Conservation (phyloP, 2,329 filamentous ascomycete genomes). For the Fusarium cyanostomum region DNA sequence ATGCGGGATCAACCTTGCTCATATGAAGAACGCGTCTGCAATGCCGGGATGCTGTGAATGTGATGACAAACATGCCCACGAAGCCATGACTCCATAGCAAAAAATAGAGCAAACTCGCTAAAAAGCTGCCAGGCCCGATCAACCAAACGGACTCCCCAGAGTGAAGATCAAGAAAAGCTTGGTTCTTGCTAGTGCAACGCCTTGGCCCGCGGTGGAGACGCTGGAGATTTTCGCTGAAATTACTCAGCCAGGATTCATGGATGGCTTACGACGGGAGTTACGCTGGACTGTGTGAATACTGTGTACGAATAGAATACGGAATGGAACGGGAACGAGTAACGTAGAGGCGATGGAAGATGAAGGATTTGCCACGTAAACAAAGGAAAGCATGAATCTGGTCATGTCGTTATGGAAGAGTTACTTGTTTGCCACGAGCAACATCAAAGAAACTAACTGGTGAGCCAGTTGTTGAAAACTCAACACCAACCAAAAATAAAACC, state of each 20-base stretch:
- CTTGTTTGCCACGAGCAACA: background rate
- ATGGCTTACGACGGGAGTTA: background rate
- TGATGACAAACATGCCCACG: slow-evolving; percentile 8
- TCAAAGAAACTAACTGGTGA: background rate
- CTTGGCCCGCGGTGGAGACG: slow-evolving; percentile 30
- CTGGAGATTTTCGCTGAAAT: slow-evolving; percentile 34
- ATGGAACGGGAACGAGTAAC: background rate
- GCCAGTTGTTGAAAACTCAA: background rate
- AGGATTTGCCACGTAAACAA: slow-evolving; percentile 14
- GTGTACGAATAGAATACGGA: slow-evolving; percentile 1
- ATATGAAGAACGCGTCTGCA: slow-evolving; percentile 19
- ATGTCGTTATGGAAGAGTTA: background rate
- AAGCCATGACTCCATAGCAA: background rate
- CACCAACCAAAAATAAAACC: background rate
- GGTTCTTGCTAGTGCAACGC: slow-evolving; percentile 35
- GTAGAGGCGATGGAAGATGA: slow-evolving; percentile 21
- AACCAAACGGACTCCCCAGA: slow-evolving; percentile 24
- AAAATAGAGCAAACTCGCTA: background rate
- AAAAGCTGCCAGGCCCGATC: slow-evolving; percentile 23
- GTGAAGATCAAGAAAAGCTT: slow-evolving; percentile 39
- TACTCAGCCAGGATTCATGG: slow-evolving; percentile 23
- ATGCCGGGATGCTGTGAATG: background rate
- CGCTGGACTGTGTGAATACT: slow-evolving; percentile 31
- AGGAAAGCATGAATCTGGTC: background rate
- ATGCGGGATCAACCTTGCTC: slow-evolving; percentile 19